These are phyloP conservation scores for Hansenula sp. DNA, from an alignment of 1,139 yeast genomes.

Conservation along the genomic window DNA sequence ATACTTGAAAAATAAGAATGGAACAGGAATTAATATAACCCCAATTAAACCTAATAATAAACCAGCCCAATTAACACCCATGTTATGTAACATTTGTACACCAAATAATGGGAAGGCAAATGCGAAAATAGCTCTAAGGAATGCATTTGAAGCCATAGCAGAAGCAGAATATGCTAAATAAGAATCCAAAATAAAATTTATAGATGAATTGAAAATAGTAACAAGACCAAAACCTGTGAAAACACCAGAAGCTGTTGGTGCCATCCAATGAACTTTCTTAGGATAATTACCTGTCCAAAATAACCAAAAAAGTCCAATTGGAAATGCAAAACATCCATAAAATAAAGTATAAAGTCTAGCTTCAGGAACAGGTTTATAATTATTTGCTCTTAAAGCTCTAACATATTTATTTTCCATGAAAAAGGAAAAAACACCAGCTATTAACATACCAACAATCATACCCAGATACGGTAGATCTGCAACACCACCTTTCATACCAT, in stretches of 20 bases:
- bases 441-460: conserved; percentile 53
- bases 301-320: conserved; percentile 79
- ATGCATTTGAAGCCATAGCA: conserved; percentile 85
- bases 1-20: conserved; percentile 59
- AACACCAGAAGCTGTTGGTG: conserved; percentile 72
- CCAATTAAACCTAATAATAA: conserved; percentile 71
- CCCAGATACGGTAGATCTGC: conserved; percentile 61
- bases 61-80: conserved; percentile 84
- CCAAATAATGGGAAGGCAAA: conserved; percentile 81
- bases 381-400: conserved; percentile 37
- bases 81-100: conserved; percentile 63
- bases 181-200: conserved; percentile 77
- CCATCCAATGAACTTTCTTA: conserved; percentile 71
- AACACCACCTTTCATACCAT: conserved; percentile 52
- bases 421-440: conserved; percentile 48
- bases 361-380: conserved; percentile 69
- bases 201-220: conserved; percentile 69
- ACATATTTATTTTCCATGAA: conserved; percentile 33
- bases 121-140: conserved; percentile 62
- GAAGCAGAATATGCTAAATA: conserved; percentile 81
- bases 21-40: conserved; percentile 61
- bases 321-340: conserved; percentile 62
- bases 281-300: conserved; percentile 81
- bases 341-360: conserved; percentile 74
- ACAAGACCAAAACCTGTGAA: conserved; percentile 74